A percentile compares a stretch with the other conserved stretches of the same genome.
phyloP scores from a whole-genome alignment of 805 yeast species.

The Candida tibetensis region DNA sequence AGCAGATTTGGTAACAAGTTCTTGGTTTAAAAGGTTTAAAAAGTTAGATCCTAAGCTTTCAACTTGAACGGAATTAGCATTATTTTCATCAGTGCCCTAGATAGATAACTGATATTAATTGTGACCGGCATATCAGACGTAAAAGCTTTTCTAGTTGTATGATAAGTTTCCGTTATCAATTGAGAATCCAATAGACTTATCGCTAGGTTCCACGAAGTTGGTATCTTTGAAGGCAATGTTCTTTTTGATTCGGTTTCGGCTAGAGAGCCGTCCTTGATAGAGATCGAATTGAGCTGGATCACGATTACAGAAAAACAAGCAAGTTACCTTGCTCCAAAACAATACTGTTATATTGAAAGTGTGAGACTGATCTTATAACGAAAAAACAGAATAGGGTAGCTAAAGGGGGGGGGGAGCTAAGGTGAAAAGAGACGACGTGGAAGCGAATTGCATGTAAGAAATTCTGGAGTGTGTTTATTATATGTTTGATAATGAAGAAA shows the following conservation, averaged over 20 bases:
- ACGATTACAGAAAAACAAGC: constrained; percentile 12
- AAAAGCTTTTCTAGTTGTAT: constrained; percentile 7
- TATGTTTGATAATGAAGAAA: too few relatives aligned
- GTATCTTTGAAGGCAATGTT: constrained; percentile 12
- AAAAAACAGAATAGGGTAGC: constrained; percentile 18
- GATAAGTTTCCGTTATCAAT: constrained; percentile 15
- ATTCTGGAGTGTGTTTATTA: too few relatives aligned
- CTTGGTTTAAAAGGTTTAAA: not conserved
- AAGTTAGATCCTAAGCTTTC: not conserved
- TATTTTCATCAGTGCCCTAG: constrained; percentile 4
- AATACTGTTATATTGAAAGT: constrained; percentile 19
- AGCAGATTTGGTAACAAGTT: constrained; percentile 3
- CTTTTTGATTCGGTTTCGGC: constrained; percentile 16
- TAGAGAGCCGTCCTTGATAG: constrained; percentile 24
- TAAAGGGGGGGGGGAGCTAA: constrained; percentile 23
- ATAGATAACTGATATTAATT: constrained; percentile 7
- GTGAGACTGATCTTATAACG: constrained; percentile 25
- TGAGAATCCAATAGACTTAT: constrained; percentile 8
- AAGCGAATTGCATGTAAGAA: constrained; percentile 12
- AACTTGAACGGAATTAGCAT: not conserved
- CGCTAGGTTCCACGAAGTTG: constrained; percentile 5
- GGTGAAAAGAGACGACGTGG: constrained; percentile 19
- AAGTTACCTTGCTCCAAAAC: constrained; percentile 7
- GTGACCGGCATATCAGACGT: constrained; percentile 10
- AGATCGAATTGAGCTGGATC: constrained; percentile 15